Base-by-base conservation (phyloP, 345 rosid genomes). In the Sonneratia alba region DNA sequence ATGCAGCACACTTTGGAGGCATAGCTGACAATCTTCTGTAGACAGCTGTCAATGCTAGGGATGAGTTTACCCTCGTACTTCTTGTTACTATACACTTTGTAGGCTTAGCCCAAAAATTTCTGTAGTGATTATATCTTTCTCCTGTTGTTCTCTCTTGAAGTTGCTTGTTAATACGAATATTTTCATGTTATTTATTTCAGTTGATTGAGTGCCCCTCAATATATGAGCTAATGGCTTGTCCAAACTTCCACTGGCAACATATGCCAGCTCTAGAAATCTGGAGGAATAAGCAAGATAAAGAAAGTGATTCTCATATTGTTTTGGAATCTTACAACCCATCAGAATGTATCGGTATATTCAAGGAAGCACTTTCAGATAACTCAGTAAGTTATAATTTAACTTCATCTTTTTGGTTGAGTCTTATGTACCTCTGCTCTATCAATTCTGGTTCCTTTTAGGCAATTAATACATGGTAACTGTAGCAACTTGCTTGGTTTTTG, bases 161-260 rank as follows among this genome's bases (percentile, higher is more conserved):
- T 62, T n/a, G 70, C 51, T 67, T 12, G 1, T 36, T 34, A 4
- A 22, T 53, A 36, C 22, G 66, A 72, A 40, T 69, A 27, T 3
- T 45, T 45, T 64, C 43, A 42, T 34, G 4, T 61, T 32, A 48
- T 66, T 71, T 48, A 38, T 79, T 76, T 83, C 93, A 91, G 93
- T 89, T 91, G 77, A 91, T 91, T 45, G 97, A 91, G 77, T 91
- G 97, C 76, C 97, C 96, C 59, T 91, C 97, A 0, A 78, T 91
- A 75, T 92, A 91, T 56, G 97, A 91, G 82, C 73, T 91, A 80
- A 89, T 89, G 93, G 82, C 91, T 66, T 85, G 91, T 69, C 93
- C 90, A 19, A 68, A 83, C 78, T 91, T 89, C 77, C 73, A 72
- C 2, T 91, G 97, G 96, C 79, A 88, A 75, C 83, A 82, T 70